Base-by-base conservation (phyloP, 2,329 filamentous ascomycete species). In the Diaporthe aspalathi region DNA sequence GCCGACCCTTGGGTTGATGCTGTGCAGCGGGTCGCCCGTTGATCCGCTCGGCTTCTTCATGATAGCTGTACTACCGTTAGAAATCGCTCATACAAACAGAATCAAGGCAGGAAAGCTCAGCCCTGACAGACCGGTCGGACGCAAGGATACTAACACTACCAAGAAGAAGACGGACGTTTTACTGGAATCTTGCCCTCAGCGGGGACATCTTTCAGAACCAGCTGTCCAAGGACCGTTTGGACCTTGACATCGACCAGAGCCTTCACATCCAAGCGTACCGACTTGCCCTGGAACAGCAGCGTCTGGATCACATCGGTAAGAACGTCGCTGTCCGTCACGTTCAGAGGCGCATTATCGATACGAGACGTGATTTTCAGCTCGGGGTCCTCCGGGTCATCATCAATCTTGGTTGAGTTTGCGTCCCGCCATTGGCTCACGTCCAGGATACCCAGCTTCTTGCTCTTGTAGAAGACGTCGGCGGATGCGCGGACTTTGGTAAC, bases 171-270 rank as follows among this genome's bases (percentile, higher is more conserved):
- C 95, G 90, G 92, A 97, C 94, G 93, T 89, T 97, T 97, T 85
- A 98, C 90, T 82, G 93, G 93, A 79, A 99, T 91, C 78, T 91
- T 89, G 76, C 96, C 95, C 84, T 94, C 88, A 80, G 90, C 94
- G 60, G 95, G 95, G 77, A 99, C 92, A 75, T 92, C 90, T 81
- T 93, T 94, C 77, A 98, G 85, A 68, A 92, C 88, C 78, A 98
- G 89, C 76, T 91, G 86, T 62, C 96, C 96, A 74, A 99, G 86
- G 32, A 92, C 91, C 38, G 95, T 98, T 71, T 90, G 86, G 66
- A 98, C 89, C 77, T 93, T 90, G 74, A 95, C 93, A 80, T 97
- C 94, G 70, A 98, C 94, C 53, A 88, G 86, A 27, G 95, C 94
- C 76, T 92, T 87, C 74, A 98, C 90, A 67, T 90, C 88, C 69